These are phyloP conservation scores for Barnettozyma populi DNA, from an alignment of 805 yeast species.

Conservation along the genomic window DNA sequence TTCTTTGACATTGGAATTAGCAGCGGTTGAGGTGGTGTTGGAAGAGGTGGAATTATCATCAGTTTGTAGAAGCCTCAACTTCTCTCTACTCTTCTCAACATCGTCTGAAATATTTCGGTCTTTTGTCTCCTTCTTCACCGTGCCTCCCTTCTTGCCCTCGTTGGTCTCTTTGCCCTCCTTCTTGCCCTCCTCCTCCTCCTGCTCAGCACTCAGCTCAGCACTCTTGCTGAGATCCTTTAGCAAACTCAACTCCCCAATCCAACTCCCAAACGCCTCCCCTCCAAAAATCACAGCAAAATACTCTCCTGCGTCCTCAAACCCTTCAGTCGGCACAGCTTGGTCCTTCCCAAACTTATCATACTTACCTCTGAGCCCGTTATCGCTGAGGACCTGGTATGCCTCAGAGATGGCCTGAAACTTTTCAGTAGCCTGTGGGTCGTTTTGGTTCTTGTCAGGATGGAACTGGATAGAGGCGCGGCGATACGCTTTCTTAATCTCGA, in stretches of 20 bases:
- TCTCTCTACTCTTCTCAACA: constrained; percentile 5
- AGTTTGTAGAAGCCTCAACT: constrained; percentile 5
- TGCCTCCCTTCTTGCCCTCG: constrained; percentile 16
- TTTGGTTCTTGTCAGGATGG: constrained; percentile 80
- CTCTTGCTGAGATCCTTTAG: constrained; percentile 68
- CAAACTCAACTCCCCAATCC: constrained; percentile 85
- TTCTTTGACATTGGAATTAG: no score
- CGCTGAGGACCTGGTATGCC: constrained; percentile 75
- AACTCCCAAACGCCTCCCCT: constrained; percentile 80
- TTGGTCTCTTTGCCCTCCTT: constrained; percentile 23
- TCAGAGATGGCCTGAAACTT: constrained; percentile 58
- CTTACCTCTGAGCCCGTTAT: constrained; percentile 53
- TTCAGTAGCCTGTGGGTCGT: constrained; percentile 68
- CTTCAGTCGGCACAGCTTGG: constrained; percentile 62
- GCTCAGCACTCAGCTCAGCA: constrained; percentile 45
- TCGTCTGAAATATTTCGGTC: neutral
- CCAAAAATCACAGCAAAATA: constrained; percentile 74
- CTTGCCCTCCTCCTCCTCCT: constrained; percentile 26
- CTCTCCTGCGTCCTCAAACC: constrained; percentile 69
- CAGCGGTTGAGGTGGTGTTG: neutral
- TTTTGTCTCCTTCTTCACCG: constrained; percentile 9
- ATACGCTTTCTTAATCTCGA: constrained; percentile 74
- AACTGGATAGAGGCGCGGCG: constrained; percentile 68
- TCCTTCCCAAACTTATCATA: constrained; percentile 77
- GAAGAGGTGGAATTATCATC: neutral